Conservation (phyloP, 2,329 filamentous ascomycete species). For the Dichotomopilus funicola region DNA sequence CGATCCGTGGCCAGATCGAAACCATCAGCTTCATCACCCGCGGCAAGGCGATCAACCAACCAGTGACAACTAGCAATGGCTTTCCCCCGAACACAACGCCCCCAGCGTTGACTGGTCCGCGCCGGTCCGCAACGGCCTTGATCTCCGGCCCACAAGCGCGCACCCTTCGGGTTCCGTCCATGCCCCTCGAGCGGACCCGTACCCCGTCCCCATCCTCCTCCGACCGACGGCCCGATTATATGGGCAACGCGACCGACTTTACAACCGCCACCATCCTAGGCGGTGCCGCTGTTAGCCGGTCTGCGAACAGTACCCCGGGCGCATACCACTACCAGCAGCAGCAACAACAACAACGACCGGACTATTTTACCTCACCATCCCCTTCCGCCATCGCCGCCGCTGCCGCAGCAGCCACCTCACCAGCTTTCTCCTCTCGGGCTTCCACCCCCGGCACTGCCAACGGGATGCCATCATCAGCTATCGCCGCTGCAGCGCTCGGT, state of each 20-base stretch:
- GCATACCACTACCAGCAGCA: background rate
- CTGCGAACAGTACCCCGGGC: conserved; percentile 13
- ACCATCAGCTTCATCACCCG: conserved; percentile 55
- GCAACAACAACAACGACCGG: background rate
- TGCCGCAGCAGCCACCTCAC: background rate
- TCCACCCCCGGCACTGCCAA: no score
- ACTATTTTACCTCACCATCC: background rate
- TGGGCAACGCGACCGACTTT: conserved; percentile 36
- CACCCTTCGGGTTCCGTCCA: conserved; percentile 30
- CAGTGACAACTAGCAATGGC: conserved; percentile 32
- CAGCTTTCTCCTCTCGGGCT: background rate
- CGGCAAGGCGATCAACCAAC: conserved; percentile 58
- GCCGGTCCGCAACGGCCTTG: conserved; percentile 39
- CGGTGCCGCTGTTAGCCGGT: conserved; percentile 25
- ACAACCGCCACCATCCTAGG: conserved; percentile 38
- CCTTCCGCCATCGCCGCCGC: conserved; percentile 14
- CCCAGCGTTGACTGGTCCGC: conserved; percentile 30
- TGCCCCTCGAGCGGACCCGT: conserved; percentile 18
- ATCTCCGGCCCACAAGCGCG: conserved; percentile 32
- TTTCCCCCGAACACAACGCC: background rate
- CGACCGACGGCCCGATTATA: conserved; percentile 23
- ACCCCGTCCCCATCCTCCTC: conserved; percentile 26
- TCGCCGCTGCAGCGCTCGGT: conserved; percentile 11
- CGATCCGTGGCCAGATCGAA: conserved; percentile 61
- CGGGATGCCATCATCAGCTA: no score